Evolutionary conservation across 2,329 filamentous ascomycete species (phyloP).

Genomic region (Ceratocystis cacaofunesta): DNA sequence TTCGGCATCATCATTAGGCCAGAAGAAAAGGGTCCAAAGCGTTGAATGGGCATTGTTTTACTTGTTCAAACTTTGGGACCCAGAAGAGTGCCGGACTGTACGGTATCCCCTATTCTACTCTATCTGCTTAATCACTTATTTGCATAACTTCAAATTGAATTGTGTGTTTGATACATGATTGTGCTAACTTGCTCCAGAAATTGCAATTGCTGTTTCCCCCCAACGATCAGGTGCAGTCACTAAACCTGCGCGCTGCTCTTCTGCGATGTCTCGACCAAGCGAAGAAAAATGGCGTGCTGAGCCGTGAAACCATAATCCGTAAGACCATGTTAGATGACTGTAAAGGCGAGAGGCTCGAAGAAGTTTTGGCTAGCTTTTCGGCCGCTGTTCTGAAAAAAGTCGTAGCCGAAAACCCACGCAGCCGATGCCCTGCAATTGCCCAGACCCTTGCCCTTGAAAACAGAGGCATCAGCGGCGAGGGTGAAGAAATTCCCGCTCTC

Average conservation of each 20-base stretch:
- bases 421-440: conserved; percentile 33
- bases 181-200: conserved; percentile 41
- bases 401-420: conserved; percentile 26
- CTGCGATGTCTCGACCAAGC: conserved; percentile 67
- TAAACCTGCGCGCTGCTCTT: conserved; percentile 74
- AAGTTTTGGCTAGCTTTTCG: conserved; percentile 72
- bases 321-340: conserved; percentile 98
- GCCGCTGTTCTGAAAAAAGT: conserved; percentile 63
- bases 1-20: conserved; percentile 42
- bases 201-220: conserved; percentile 83
- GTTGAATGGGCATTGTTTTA: conserved; percentile 88
- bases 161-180: not conserved
- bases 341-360: conserved; percentile 77
- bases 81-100: conserved; percentile 59
- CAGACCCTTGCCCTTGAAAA: conserved; percentile 44
- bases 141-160: too few relatives aligned
- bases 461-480: conserved; percentile 40
- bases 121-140: too few relatives aligned
- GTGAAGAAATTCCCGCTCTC: conserved; percentile 45
- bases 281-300: conserved; percentile 75
- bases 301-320: conserved; percentile 63
- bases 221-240: conserved; percentile 73
- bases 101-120: conserved; percentile 17
- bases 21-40: conserved; percentile 67
- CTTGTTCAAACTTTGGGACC: conserved; percentile 73